Evolutionary conservation across 192 early-diverging fungal genomes (phyloP).

Genomic region (Entrophospora sp.): DNA sequence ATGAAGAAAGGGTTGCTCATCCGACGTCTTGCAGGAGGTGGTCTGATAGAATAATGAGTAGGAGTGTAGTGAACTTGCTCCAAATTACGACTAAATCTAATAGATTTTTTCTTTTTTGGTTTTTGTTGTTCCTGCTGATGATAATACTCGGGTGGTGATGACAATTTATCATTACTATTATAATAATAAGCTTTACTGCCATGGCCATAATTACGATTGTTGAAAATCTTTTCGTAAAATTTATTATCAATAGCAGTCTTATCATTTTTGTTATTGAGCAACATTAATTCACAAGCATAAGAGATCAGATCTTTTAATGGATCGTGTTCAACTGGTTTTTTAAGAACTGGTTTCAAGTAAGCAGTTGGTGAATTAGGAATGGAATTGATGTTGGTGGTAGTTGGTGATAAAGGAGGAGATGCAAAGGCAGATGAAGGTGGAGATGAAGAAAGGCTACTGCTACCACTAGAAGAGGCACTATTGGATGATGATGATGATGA

Average conservation of each 20-base stretch:
- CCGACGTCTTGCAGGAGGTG: neutral
- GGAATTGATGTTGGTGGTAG: neutral
- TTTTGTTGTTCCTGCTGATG: too few species aligned
- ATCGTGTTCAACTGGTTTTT: slow-evolving; percentile 12
- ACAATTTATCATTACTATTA: too few species aligned
- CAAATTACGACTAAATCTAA: slow-evolving; percentile 10
- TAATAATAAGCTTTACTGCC: too few species aligned
- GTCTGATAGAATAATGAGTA: neutral
- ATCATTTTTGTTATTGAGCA: neutral
- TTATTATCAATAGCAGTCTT: neutral
- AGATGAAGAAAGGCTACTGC: too few species aligned
- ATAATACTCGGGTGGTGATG: too few species aligned
- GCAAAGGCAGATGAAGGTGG: neutral
- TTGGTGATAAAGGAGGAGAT: neutral
- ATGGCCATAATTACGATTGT: too few species aligned
- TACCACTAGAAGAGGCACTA: too few species aligned
- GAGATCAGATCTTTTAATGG: slow-evolving; percentile 15
- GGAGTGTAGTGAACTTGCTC: slow-evolving; percentile 22
- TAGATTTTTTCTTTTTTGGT: slow-evolving; percentile 10
- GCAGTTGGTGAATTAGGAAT: neutral
- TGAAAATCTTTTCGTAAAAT: neutral
- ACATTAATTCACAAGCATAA: neutral
- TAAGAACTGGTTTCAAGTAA: slow-evolving; percentile 14
- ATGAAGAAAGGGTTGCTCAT: neutral
- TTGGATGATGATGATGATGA: neutral